phyloP scores from a whole-genome alignment of 129 eudicot genomes.

The Flaveria brownii region DNA sequence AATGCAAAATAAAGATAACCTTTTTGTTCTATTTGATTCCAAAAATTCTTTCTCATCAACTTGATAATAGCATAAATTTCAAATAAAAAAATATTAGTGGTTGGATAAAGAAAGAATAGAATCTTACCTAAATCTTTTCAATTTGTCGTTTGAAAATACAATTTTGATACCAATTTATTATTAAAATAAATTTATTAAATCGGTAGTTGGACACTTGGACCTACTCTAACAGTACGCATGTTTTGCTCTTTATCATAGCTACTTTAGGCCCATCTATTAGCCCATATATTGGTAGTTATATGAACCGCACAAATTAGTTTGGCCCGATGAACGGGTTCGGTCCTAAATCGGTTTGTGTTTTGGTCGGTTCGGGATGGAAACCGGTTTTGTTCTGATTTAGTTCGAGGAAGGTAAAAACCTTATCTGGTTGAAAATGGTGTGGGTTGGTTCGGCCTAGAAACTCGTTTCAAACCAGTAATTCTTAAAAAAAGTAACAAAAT shows the following conservation, averaged over 20 bases:
- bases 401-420: no score
- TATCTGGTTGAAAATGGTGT: no score
- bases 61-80: slow-evolving; percentile 38
- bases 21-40: slow-evolving; percentile 37
- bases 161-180: background rate
- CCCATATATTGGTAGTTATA: background rate
- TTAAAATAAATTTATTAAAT: background rate
- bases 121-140: slow-evolving; percentile 33
- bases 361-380: no score
- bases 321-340: no score
- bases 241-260: background rate
- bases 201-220: slow-evolving; percentile 1
- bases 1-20: slow-evolving; percentile 42
- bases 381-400: no score
- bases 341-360: no score
- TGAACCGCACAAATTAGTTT: background rate
- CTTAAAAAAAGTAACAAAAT: no score
- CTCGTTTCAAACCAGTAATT: no score
- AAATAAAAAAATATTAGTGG: slow-evolving; percentile 29
- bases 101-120: slow-evolving; percentile 43
- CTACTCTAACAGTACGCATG: background rate
- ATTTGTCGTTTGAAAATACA: slow-evolving; percentile 8
- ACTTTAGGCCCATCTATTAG: background rate
- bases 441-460: no score
- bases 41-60: slow-evolving; percentile 37